phyloP scores from a whole-genome alignment of 2,329 filamentous ascomycete species.

The Exserohilum rostratum region DNA sequence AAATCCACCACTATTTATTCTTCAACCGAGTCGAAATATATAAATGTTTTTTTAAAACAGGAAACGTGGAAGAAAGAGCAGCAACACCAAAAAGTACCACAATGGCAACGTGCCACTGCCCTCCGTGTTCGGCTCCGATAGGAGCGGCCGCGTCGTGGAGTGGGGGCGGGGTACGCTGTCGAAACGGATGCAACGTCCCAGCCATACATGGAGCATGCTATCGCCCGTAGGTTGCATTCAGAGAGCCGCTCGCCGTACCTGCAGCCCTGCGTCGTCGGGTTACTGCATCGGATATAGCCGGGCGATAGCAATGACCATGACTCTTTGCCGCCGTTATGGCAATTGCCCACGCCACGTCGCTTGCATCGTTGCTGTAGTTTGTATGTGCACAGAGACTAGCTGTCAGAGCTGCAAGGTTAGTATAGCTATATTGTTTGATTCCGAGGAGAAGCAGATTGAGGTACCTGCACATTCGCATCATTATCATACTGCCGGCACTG shows the following conservation, averaged over 20 bases:
- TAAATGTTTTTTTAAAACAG: too few species aligned
- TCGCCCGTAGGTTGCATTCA: background rate
- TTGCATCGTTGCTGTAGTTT: too few species aligned
- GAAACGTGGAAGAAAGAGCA: too few species aligned
- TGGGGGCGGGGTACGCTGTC: constrained; percentile 12
- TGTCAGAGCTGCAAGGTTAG: too few species aligned
- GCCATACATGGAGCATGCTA: too few species aligned
- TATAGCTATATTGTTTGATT: too few species aligned
- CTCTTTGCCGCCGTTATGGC: background rate
- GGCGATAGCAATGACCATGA: background rate
- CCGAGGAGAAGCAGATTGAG: too few species aligned
- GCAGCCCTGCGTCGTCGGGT: constrained; percentile 20
- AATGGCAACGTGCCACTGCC: background rate
- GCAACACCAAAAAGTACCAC: too few species aligned
- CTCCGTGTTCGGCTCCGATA: constrained; percentile 1
- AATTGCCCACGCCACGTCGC: too few species aligned
- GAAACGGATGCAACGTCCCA: background rate
- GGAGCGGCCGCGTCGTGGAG: background rate
- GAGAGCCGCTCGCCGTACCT: background rate
- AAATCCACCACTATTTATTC: too few species aligned
- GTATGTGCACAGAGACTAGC: too few species aligned
- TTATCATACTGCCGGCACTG: background rate
- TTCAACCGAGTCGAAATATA: too few species aligned
- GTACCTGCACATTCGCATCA: background rate
- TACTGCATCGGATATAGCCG: constrained; percentile 23